These are phyloP conservation scores for Clarkia xantiana DNA, from an alignment of 345 rosid species.

Conservation along the genomic window DNA sequence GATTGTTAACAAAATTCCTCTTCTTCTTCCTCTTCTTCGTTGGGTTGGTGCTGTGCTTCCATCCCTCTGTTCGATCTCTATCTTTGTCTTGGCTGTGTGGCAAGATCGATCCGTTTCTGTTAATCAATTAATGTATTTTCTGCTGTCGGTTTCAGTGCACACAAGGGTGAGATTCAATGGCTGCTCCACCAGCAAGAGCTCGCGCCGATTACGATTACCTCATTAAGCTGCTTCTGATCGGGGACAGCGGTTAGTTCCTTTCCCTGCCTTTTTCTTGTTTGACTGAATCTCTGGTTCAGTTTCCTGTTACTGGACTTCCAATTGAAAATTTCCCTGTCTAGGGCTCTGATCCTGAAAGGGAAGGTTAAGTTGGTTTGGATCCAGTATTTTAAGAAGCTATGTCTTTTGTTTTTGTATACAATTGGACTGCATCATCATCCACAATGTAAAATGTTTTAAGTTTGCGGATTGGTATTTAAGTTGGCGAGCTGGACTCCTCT, in stretches of 20 bases:
- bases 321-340: too few relatives aligned
- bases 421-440: too few relatives aligned
- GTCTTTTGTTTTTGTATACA: too few relatives aligned
- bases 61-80: conserved; percentile 1
- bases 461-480: too few relatives aligned
- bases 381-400: too few relatives aligned
- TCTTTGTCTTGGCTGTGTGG: neutral
- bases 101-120: neutral
- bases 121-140: neutral
- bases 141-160: neutral
- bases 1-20: neutral
- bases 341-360: too few relatives aligned
- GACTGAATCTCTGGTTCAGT: neutral
- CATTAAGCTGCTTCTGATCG: conserved; percentile 55
- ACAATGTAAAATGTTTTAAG: too few relatives aligned
- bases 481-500: too few relatives aligned
- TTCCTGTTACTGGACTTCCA: neutral
- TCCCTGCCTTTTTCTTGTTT: neutral
- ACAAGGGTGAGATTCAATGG: conserved; percentile 18
- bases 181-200: conserved; percentile 72
- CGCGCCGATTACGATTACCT: conserved; percentile 74
- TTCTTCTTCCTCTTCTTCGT: neutral
- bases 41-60: neutral
- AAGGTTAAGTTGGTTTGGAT: too few relatives aligned
- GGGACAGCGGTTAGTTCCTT: conserved; percentile 47